These are phyloP conservation scores for Leptomonas pyrrhocoris DNA, from an alignment of 208 protist genomes.

Conservation along the genomic window DNA sequence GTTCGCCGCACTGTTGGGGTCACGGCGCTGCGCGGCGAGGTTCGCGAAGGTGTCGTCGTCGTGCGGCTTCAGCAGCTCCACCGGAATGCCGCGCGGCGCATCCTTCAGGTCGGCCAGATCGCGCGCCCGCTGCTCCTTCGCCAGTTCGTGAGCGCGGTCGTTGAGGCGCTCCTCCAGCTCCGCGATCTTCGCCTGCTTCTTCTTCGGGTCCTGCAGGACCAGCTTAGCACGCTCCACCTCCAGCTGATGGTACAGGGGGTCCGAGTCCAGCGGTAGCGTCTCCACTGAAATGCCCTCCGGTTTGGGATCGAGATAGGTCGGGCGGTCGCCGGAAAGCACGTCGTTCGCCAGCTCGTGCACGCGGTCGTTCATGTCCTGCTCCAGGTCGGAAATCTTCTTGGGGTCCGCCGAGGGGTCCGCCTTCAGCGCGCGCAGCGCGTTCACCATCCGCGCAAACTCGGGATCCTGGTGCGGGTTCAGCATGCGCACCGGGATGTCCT, in stretches of 20 bases:
- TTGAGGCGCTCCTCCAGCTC: slow-evolving; percentile 78
- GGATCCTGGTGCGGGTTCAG: slow-evolving; percentile 71
- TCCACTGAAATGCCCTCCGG: slow-evolving; percentile 63
- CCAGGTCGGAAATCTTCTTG: slow-evolving; percentile 57
- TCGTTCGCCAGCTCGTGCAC: slow-evolving; percentile 66
- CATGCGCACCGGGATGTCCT: slow-evolving; percentile 61
- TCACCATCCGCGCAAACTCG: slow-evolving; percentile 62
- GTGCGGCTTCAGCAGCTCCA: slow-evolving; percentile 64
- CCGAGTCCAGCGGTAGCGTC: slow-evolving; percentile 56
- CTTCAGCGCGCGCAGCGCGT: slow-evolving; percentile 57
- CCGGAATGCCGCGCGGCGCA: slow-evolving; percentile 60
- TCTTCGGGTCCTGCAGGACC: slow-evolving; percentile 57
- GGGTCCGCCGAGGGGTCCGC: slow-evolving; percentile 51
- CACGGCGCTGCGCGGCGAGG: slow-evolving; percentile 48
- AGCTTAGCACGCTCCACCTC: slow-evolving; percentile 82
- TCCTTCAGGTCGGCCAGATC: slow-evolving; percentile 54
- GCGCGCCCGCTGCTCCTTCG: slow-evolving; percentile 53
- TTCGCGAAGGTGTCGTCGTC: slow-evolving; percentile 60
- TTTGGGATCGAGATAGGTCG: slow-evolving; percentile 56
- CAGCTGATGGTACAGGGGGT: slow-evolving; percentile 66
- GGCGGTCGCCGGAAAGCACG: slow-evolving; percentile 49
- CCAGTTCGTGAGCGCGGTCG: slow-evolving; percentile 76
- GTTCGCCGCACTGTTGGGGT: slow-evolving; percentile 18
- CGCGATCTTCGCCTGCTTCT: slow-evolving; percentile 61
- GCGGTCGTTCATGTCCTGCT: slow-evolving; percentile 79